phyloP scores from a whole-genome alignment of 768 basidiomycete genomes.

The Mrakia hoshinonis region DNA sequence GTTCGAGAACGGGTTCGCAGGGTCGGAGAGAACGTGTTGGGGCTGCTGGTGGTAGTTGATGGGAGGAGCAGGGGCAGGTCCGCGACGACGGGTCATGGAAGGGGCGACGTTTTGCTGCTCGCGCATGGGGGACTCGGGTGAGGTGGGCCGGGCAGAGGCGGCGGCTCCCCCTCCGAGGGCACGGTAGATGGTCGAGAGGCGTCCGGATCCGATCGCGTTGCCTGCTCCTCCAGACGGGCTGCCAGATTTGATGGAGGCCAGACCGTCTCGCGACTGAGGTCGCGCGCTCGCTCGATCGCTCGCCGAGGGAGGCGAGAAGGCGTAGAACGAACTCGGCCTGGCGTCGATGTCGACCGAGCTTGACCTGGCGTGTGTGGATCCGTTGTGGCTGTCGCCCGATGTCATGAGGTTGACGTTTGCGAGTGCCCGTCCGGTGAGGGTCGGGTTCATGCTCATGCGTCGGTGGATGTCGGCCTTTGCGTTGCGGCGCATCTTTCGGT shows the following conservation, averaged over 20 bases:
- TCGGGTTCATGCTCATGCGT: conserved; percentile 29
- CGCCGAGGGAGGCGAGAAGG: conserved; percentile 16
- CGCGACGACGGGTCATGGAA: neutral
- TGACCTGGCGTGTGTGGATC: neutral
- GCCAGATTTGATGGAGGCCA: neutral
- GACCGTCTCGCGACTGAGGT: neutral
- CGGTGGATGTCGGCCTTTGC: conserved; percentile 29
- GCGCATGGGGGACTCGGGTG: neutral
- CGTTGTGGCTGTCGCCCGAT: neutral
- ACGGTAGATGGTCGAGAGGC: conserved; percentile 26
- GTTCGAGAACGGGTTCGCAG: conserved; percentile 17
- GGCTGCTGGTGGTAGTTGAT: neutral
- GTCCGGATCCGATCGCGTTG: neutral
- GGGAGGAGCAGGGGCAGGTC: neutral
- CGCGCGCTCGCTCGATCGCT: neutral
- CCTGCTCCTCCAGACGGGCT: neutral
- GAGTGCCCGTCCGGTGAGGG: conserved; percentile 26
- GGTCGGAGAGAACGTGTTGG: conserved; percentile 13
- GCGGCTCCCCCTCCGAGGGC: conserved; percentile 6
- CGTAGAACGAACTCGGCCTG: conserved; percentile 25
- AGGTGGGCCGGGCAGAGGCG: neutral
- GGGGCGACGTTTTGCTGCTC: neutral
- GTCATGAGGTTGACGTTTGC: conserved; percentile 27
- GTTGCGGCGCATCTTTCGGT: conserved; percentile 23
- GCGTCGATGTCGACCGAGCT: conserved; percentile 24